Evolutionary conservation across 306 rosid genomes (phyloP).

Genomic region (Biancaea sappan): DNA sequence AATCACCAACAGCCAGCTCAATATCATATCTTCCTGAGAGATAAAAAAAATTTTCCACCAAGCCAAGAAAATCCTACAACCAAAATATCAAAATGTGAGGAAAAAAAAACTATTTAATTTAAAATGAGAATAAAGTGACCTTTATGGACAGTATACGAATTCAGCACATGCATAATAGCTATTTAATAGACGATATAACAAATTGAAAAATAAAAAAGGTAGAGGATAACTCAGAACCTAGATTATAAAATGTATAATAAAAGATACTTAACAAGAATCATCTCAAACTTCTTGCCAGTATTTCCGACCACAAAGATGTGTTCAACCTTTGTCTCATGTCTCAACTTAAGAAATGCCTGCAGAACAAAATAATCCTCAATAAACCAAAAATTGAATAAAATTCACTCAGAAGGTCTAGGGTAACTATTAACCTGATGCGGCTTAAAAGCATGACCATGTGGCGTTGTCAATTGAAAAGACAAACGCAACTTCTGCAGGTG

Average conservation of each 20-base stretch:
- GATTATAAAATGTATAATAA: conserved; percentile 1
- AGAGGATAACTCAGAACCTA: conserved; percentile 15
- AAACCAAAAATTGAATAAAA: conserved; percentile 40
- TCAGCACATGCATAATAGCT: not conserved
- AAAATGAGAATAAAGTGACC: conserved; percentile 21
- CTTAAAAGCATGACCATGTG: conserved; percentile 67
- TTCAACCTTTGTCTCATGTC: conserved; percentile 79
- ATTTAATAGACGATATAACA: conserved; percentile 21
- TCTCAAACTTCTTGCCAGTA: conserved; percentile 84
- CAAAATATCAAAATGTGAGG: conserved; percentile 39
- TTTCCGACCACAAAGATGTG: conserved; percentile 82
- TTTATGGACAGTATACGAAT: not conserved
- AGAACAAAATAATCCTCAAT: conserved; percentile 38
- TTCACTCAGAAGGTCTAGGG: conserved; percentile 31
- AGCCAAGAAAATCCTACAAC: conserved; percentile 84
- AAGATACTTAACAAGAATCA: conserved; percentile 75
- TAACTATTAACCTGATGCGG: conserved; percentile 87
- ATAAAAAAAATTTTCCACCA: conserved; percentile 92
- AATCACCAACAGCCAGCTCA: conserved; percentile 89
- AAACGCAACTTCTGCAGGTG: conserved; percentile 90
- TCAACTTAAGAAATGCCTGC: conserved; percentile 92
- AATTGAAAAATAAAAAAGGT: not conserved
- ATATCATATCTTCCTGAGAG: conserved; percentile 87
- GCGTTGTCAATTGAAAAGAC: conserved; percentile 79
- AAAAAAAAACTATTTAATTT: conserved; percentile 23